Base-by-base conservation (phyloP, 2,329 filamentous ascomycete species). In the Rutstroemia sp. region DNA sequence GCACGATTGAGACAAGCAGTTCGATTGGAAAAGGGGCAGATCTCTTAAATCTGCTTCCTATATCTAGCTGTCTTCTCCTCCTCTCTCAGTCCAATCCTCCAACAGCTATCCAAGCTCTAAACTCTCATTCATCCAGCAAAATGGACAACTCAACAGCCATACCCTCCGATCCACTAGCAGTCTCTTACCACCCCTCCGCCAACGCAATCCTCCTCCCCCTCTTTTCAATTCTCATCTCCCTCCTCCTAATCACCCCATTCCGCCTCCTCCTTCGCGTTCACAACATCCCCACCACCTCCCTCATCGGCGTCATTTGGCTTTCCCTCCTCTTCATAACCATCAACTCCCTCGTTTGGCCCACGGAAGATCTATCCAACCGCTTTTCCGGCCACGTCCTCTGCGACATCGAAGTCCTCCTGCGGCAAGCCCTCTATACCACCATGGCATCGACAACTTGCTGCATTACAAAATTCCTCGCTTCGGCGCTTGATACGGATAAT, bases 281-380 rank as follows among this genome's bases (percentile, higher is more conserved):
- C 57, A 88, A 88, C 67, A 71, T 85, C 52, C 77, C 82, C 12
- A 79, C 82, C 6, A 75, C 76, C 18, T 77, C 75, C 30, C 73
- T 87, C 38, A 77, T 85, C 49, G 65, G 74, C 51, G 85, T 80
- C 75, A 71, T 80, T 53, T 69, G 79, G 23, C 57, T 83, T n/a
- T 67, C 77, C 57, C 85, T 86, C 63, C 56, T 83, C 53, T 75
- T 79, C 67, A 79, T 76, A 61, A 74, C 83, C 60, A 69, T 82
- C 72, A 88, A 88, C 65, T 74, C 83, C 1, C 67, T 86, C 50
- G 77, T 87, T 59, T 89, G 85, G 85, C 77, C 79, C 0, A 79
- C 74, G 7, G 80, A 85, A 61, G 72, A 86, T 61, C 64, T 78
- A 12, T 39, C 65, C 0, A 67, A 71, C 5, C 88, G 79, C 77